Evolutionary conservation across 208 protist species (phyloP).

Genomic region (Trypanosomatidae sp.): DNA sequence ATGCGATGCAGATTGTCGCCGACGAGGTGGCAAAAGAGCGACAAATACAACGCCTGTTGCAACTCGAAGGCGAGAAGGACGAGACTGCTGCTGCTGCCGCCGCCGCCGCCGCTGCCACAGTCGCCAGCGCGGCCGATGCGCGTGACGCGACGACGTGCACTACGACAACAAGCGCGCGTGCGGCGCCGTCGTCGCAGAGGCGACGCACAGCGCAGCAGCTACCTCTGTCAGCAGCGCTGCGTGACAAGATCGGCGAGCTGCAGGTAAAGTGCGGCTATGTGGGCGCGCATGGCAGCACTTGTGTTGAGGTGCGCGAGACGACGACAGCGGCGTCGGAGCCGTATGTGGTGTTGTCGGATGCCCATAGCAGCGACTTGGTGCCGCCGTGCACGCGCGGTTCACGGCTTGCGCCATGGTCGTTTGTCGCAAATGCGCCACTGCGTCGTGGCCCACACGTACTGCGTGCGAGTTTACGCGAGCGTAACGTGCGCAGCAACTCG

Average conservation of each 20-base stretch:
- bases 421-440: slow-evolving; percentile 16
- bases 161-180: too few species aligned
- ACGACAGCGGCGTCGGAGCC: slow-evolving; percentile 13
- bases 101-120: neutral
- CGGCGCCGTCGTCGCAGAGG: too few species aligned
- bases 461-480: slow-evolving; percentile 5
- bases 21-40: slow-evolving; percentile 83
- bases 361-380: slow-evolving; percentile 39
- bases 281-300: too few species aligned
- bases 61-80: slow-evolving; percentile 47
- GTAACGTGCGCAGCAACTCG: slow-evolving; percentile 28
- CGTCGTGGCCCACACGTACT: slow-evolving; percentile 7
- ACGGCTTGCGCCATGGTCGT: slow-evolving; percentile 27
- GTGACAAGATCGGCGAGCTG: too few species aligned
- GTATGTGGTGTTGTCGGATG: slow-evolving; percentile 60
- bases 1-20: slow-evolving; percentile 83
- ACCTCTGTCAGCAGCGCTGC: too few species aligned
- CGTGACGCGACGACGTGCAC: too few species aligned
- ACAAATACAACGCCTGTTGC: slow-evolving; percentile 84
- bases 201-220: too few species aligned
- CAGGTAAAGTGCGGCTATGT: too few species aligned
- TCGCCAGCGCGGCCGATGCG: neutral
- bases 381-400: slow-evolving; percentile 52
- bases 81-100: neutral
- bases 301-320: too few species aligned